These are phyloP conservation scores for Leccinum subgranulosum DNA, from an alignment of 768 basidiomycete species.

Conservation along the genomic window DNA sequence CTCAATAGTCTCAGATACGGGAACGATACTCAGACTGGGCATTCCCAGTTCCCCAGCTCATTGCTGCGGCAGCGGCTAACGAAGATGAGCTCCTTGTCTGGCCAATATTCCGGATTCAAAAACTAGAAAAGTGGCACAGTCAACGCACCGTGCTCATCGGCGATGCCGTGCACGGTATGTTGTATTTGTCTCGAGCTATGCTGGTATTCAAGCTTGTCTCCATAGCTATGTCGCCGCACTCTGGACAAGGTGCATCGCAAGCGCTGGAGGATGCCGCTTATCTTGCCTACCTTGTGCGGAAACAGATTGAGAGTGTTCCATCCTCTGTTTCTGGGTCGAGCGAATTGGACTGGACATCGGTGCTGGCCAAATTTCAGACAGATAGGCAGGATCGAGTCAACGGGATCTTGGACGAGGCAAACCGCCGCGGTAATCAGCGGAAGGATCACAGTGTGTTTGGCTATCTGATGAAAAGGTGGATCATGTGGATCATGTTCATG, in stretches of 20 bases:
- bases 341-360: conserved; percentile 11
- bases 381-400: conserved; percentile 24
- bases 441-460: conserved; percentile 16
- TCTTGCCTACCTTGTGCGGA: conserved; percentile 27
- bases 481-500: conserved; percentile 20
- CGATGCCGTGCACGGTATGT: conserved; percentile 32
- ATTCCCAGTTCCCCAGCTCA: conserved; percentile 28
- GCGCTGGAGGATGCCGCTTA: conserved; percentile 30
- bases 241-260: conserved; percentile 32
- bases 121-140: conserved; percentile 24
- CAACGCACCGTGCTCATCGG: conserved; percentile 27
- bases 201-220: neutral
- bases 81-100: conserved; percentile 21
- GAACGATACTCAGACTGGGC: conserved; percentile 26
- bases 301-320: conserved; percentile 2
- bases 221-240: conserved; percentile 31
- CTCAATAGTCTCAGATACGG: conserved; percentile 15
- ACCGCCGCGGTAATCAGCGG: conserved; percentile 25
- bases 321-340: neutral
- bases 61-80: conserved; percentile 18
- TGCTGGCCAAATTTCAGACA: conserved; percentile 22
- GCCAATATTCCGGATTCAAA: conserved; percentile 27
- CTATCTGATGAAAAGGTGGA: conserved; percentile 24
- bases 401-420: conserved; percentile 26
- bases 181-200: neutral